Base-by-base conservation (phyloP, 805 yeast species). In the Ogataea nonfermentans region DNA sequence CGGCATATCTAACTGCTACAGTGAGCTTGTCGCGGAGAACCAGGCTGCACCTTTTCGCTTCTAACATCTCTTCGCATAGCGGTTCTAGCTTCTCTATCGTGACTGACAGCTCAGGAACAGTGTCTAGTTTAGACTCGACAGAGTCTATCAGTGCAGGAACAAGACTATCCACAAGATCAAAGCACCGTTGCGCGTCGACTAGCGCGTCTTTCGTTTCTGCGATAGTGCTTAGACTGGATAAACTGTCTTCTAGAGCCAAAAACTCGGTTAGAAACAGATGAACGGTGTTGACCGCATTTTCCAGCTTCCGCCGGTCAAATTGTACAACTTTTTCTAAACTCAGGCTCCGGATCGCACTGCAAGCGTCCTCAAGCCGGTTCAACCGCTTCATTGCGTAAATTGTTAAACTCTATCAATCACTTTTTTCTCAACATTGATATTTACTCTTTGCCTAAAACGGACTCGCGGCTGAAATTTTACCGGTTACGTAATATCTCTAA, bases 1-100 rank as follows among this genome's bases (percentile, higher is more conserved):
- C 81, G 40, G 63, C 54, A 48, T 63, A 73, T 43, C 73, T 76
- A 10, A 63, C 54, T 1, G 70, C 59, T 4, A 70, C 55, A 39
- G 67, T 75, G 5, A 71, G 52, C 26, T 56, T 52, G 16, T 54
- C 43, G 49, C 67, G 66, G 34, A 62, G 55, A 0, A 52, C 47
- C 2, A 53, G 37, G 11, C 64, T 36, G 31, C 52, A 39, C 11
- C 56, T 57, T 38, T 61, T 59, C 15, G 67, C 53, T 9, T 46
- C 44, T 22, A 43, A 45, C 31, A 51, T 46, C 8, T 48, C 49
- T 50, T 57, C 70, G 43, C 63, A 65, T 34, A 58, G 54, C 10
- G 43, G 52, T 49, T 59, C 71, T 12, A 34, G 27, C 20, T 13
- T 16, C 10, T 19, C n/a, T 2, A 34, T 7, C n/a, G 22, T 20